These are phyloP conservation scores for Mangifera indica DNA, from an alignment of 345 rosid species.

Conservation along the genomic window DNA sequence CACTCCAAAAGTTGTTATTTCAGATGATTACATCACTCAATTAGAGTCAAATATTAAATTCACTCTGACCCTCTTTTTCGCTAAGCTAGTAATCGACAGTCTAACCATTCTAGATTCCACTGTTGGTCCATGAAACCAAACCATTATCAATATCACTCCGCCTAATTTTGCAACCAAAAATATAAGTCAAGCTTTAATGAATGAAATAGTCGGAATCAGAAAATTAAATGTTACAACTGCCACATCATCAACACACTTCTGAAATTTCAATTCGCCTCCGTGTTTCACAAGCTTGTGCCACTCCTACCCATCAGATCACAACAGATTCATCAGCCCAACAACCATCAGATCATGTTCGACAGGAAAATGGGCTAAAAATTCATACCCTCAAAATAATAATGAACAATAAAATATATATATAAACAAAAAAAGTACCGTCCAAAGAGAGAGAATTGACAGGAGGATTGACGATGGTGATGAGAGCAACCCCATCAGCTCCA, in stretches of 20 bases:
- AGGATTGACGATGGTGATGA: conserved; percentile 81
- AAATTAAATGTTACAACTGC: neutral
- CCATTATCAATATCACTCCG: neutral
- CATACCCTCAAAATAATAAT: neutral
- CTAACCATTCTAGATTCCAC: neutral
- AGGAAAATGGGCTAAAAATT: neutral
- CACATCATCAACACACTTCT: neutral
- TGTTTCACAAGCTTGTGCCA: neutral
- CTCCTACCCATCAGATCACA: neutral
- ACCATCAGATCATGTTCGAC: neutral
- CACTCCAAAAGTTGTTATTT: neutral
- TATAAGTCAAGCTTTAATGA: neutral
- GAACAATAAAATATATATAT: neutral
- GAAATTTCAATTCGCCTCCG: neutral
- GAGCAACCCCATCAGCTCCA: conserved; percentile 84
- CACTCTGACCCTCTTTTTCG: neutral
- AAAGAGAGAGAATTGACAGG: conserved; percentile 88
- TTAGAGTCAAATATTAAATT: neutral
- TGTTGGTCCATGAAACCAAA: neutral
- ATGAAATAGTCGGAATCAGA: too few species aligned
- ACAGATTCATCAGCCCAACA: neutral
- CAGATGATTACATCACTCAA: neutral
- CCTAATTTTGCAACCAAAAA: neutral
- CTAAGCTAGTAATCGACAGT: neutral
- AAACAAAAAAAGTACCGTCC: conserved; percentile 48